Evolutionary conservation across 805 yeast genomes (phyloP).

Genomic region (Wickerhamiella nectarea): DNA sequence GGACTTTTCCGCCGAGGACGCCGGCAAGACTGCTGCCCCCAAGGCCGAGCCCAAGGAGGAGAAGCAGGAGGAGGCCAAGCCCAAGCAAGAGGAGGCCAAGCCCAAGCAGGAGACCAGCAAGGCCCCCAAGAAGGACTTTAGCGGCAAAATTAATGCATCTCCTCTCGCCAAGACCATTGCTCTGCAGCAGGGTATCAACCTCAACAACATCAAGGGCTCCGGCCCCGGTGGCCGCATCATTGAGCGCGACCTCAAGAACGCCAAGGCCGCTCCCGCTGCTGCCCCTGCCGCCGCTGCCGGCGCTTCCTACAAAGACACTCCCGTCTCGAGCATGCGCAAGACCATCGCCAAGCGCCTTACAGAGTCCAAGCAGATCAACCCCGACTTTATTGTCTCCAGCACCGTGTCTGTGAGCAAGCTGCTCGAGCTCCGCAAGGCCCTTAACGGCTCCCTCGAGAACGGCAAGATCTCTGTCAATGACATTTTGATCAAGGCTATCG

Average conservation of each 20-base stretch:
- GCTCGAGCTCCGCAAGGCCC: slow-evolving; percentile 78
- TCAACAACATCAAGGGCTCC: slow-evolving; percentile 74
- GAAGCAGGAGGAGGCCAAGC: slow-evolving; percentile 3
- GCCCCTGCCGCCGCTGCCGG: slow-evolving; percentile 34
- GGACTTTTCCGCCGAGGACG: slow-evolving; percentile 71
- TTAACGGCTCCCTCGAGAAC: slow-evolving; percentile 61
- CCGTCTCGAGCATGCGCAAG: slow-evolving; percentile 83
- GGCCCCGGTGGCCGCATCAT: slow-evolving; percentile 94
- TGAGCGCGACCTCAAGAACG: slow-evolving; percentile 76
- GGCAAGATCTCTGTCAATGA: slow-evolving; percentile 92
- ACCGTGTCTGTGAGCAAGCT: slow-evolving; percentile 77
- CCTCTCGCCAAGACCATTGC: slow-evolving; percentile 92
- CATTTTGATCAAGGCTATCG: slow-evolving; percentile 84
- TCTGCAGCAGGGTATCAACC: slow-evolving; percentile 76
- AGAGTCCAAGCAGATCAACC: slow-evolving; percentile 73
- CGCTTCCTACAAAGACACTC: slow-evolving; percentile 63
- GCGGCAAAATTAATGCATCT: slow-evolving; percentile 77
- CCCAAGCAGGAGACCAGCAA: slow-evolving; percentile 89
- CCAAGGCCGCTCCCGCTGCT: slow-evolving; percentile 33
- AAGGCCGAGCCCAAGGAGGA: slow-evolving; percentile 13
- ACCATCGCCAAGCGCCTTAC: slow-evolving; percentile 81
- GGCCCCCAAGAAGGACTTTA: slow-evolving; percentile 55
- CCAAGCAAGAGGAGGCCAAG: slow-evolving; percentile 58
- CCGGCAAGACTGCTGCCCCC: slow-evolving; percentile 34
- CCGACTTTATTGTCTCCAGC: slow-evolving; percentile 86